Conservation (phyloP, 176 grass and related monocot species). For the Musa acuminata region DNA sequence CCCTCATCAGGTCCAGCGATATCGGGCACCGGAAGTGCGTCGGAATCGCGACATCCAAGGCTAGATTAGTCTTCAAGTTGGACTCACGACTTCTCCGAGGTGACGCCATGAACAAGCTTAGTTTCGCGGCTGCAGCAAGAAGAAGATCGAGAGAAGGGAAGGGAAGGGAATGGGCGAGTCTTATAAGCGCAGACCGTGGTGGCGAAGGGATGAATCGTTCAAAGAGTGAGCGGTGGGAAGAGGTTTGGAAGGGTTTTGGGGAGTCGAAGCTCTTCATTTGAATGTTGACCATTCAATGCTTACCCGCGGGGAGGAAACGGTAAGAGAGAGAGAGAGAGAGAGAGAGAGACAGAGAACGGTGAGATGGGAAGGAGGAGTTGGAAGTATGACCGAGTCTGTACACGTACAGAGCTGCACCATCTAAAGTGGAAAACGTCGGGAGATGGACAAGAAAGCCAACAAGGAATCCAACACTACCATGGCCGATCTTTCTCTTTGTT, state of each 20-base stretch:
- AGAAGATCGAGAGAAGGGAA: slow-evolving; percentile 30
- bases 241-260: too few species aligned
- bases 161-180: slow-evolving; percentile 1
- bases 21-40: slow-evolving; percentile 63
- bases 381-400: too few species aligned
- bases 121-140: background rate
- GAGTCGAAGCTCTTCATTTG: slow-evolving; percentile 13
- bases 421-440: too few species aligned
- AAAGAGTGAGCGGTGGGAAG: background rate
- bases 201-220: background rate
- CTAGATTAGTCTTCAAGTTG: background rate
- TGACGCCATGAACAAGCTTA: slow-evolving; percentile 5
- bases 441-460: too few species aligned
- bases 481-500: too few species aligned
- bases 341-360: too few species aligned
- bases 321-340: background rate
- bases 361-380: too few species aligned
- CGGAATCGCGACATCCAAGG: slow-evolving; percentile 17
- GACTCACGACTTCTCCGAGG: background rate
- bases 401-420: too few species aligned
- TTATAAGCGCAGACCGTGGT: background rate
- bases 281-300: slow-evolving; percentile 69
- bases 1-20: slow-evolving; percentile 65
- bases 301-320: slow-evolving; percentile 13
- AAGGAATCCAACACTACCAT: too few species aligned